Evolutionary conservation across 257 asterid genomes (phyloP), one percentile per base, ranked within the genome.

Genomic region (Ehretia macrophylla): DNA sequence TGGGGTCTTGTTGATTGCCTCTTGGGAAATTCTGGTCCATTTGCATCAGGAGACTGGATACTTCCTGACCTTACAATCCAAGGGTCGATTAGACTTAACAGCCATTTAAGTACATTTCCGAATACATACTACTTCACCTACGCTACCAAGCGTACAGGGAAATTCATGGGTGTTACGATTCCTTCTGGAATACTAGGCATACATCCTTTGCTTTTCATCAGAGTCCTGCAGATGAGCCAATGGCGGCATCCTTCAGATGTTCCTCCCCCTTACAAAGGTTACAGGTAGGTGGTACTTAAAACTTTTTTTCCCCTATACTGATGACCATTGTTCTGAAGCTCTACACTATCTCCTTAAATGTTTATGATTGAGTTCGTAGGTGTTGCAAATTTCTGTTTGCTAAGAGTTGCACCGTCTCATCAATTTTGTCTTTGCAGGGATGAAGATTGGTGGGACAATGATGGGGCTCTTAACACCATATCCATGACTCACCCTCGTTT

Each of bases 381-480:
- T 6, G 4, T 27, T 27, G 4, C 6, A 6, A 27, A 27, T 27
- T 27, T 27, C 4, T 27, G 35, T 27, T 42, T 42, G 12, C 2
- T 10, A 42, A 42, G n/a, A 42, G 12, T 10, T 42, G 47, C 11
- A 42, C 16, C 16, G 16, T 12, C 44, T 61, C 17, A 46, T 35
- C 48, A 14, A 20, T 22, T 66, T 57, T 40, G 17, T 27, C 22
- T 63, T 60, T 68, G 35, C 63, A 92, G 99, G 79, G 97, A 93
- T 72, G 94, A 93, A 64, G 99, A 89, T 60, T 93, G 99, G 97
- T 93, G 97, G 99, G 99, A 85, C 65, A 93, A 93, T 52, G 99
- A 93, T 50, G 99, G 99, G 57, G 97, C 99, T 4, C 94, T 93
- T 55, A 93, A 93, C 84, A 93, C 96, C 32, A 83, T 89, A 72